Evolutionary conservation across 139 green algal species (phyloP).

Genomic region (Pedinophyceae sp.): DNA sequence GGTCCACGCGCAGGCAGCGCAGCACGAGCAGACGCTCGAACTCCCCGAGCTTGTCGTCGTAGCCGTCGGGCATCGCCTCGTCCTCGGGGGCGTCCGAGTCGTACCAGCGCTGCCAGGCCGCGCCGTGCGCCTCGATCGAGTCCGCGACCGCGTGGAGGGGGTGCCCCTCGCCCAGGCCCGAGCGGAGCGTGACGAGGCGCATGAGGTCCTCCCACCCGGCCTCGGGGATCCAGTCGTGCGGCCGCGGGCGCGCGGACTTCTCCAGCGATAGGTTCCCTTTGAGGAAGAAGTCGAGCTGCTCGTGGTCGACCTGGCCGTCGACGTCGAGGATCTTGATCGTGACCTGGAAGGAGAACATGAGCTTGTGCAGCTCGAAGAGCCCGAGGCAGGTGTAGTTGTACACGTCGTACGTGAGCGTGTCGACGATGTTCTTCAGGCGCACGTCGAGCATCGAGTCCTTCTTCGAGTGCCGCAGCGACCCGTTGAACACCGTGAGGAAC

Average conservation of each 20-base stretch:
- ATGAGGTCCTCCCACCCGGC: slow-evolving; percentile 72
- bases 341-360: slow-evolving; percentile 70
- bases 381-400: slow-evolving; percentile 68
- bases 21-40: slow-evolving; percentile 71
- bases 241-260: slow-evolving; percentile 24
- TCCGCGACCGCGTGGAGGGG: slow-evolving; percentile 28
- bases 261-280: slow-evolving; percentile 71
- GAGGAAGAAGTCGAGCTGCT: slow-evolving; percentile 71
- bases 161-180: slow-evolving; percentile 15
- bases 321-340: slow-evolving; percentile 57
- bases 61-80: slow-evolving; percentile 32
- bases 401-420: slow-evolving; percentile 56
- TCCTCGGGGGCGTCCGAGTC: slow-evolving; percentile 47
- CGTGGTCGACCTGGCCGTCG: slow-evolving; percentile 29
- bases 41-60: slow-evolving; percentile 24
- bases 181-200: slow-evolving; percentile 33
- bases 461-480: slow-evolving; percentile 6
- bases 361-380: slow-evolving; percentile 68
- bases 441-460: slow-evolving; percentile 35
- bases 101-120: slow-evolving; percentile 45
- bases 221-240: slow-evolving; percentile 51
- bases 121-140: slow-evolving; percentile 44
- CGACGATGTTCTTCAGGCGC: slow-evolving; percentile 52
- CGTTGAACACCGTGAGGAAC: slow-evolving; percentile 58
- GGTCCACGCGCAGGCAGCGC: slow-evolving; percentile 64